Evolutionary conservation across 2,329 filamentous ascomycete species (phyloP), one percentile per base, ranked within the genome.

Genomic region (Sclerotinia trifoliorum): DNA sequence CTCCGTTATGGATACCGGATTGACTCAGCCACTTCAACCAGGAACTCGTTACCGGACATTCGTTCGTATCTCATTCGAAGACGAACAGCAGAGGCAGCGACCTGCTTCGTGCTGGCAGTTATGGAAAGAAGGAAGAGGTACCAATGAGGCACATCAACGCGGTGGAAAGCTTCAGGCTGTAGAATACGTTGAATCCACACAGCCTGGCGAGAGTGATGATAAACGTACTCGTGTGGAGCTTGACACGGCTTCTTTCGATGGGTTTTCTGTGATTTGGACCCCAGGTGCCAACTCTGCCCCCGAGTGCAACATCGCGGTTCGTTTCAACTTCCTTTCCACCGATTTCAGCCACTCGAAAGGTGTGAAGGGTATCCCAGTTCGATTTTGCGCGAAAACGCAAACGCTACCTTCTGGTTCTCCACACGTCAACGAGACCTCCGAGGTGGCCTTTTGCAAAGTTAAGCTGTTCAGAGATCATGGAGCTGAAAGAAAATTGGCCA

Each of bases 341-440:
- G 95, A 99, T 78, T 99, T 98, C 78, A 98, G 94, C 78, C 95
- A 98, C 77, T 98, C 95, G 13, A 99, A 99, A 77, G 95, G 95
- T 57, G 95, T 99, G 61, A 99, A 98, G 80, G 95, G 95, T 48
- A 97, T 98, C 72, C 94, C 95, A 0, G 94, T 99, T 5, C 85
- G 95, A 67, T 85, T 98, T 0, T 98, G 94, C 78, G 89, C 94
- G 19, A 98, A 98, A 80, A 98, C 95, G 0, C 90, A 91, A 71
- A 80, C 89, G 15, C 69, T 94, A 1, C 80, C 84, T 0, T 80
- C 83, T 21, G 84, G 84, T 35, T 82, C 84, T 1, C 81, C 80
- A 19, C 78, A 82, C 1, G 77, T 80, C 11, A 83, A 83, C 10
- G 79, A 81, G 39, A 78, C 80, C 21, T 81, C 87, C 1, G 94